Base-by-base conservation (phyloP, 495 filamentous ascomycete species). In the Aspergillus sclerotioniger region DNA sequence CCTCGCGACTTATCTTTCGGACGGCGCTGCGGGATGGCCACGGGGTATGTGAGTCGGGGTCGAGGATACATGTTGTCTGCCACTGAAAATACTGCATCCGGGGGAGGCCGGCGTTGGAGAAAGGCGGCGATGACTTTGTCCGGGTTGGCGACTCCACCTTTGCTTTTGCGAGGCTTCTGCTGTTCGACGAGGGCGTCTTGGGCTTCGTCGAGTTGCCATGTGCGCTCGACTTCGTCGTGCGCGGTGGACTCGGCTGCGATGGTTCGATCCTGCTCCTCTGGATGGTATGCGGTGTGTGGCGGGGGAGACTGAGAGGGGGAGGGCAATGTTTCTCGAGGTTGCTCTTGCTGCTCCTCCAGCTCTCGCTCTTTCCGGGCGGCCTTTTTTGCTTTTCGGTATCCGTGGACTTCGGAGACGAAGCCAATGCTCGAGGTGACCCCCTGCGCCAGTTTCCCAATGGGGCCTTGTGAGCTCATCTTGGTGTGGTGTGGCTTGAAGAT, bases 21-120 rank as follows among this genome's bases (percentile, higher is more conserved):
- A 41, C 81, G 70, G 19, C 76, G 64, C 58, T 84, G 81, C 1
- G 81, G 78, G 28, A 84, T 56, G 17, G 81, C 71, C 16, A 84
- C 76, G 2, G 81, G 77, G 48, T 66, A 69, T 9, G 68, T 59
- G 4, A 81, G 63, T 55, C 25, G 32, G 25, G 16, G 53, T 47
- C 5, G n/a, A n/a, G 41, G 48, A n/a, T 41, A n/a, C 5, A n/a
- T 46, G 12, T 20, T 0, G n/a, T 15, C 51, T 10, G 17, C 54
- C 47, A 25, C 25, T 21, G 19, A 15, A 9, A 21, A 39, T 48
- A 39, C 19, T 51, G 29, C 25, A 9, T 39, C 17, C 32, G 19
- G 53, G 9, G 16, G 61, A 19, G 52, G 54, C 25, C 65, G 64
- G 8, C 56, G 54, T 13, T 62, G 51, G 17, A 70, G 63, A 21